Conservation (phyloP, 345 rosid species). For the Gossypium anomalum region DNA sequence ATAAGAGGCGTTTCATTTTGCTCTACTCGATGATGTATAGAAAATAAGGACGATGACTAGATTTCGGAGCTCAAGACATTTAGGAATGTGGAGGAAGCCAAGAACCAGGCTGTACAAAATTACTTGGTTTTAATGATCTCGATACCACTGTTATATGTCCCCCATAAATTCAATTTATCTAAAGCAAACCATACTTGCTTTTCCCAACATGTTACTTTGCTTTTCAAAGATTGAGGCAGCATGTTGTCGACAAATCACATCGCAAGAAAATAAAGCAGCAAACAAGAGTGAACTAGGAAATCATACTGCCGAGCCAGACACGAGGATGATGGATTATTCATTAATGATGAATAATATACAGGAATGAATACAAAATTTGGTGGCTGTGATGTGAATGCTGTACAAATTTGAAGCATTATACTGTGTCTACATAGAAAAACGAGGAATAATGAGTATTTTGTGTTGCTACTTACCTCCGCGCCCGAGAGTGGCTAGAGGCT, state of each 20-base stretch:
- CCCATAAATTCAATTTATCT: not conserved
- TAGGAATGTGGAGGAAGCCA: not conserved
- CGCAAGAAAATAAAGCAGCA: not conserved
- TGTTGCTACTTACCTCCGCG: conserved; percentile 19
- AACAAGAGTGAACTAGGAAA: not conserved
- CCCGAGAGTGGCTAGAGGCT: conserved; percentile 25
- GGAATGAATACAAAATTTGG: conserved; percentile 12
- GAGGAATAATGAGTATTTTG: not conserved
- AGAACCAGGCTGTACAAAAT: not conserved
- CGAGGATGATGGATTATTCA: not conserved
- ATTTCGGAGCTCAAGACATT: not conserved
- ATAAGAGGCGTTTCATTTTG: not conserved
- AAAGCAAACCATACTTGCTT: not conserved
- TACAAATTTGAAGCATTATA: conserved; percentile 11
- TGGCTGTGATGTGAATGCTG: not conserved
- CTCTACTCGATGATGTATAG: not conserved
- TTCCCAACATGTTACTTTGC: not conserved
- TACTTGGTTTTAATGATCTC: not conserved
- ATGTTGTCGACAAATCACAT: not conserved
- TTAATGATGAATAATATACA: not conserved
- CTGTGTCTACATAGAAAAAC: not conserved
- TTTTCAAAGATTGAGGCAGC: not conserved
- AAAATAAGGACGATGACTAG: not conserved
- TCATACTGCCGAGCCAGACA: not conserved
- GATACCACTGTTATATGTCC: not conserved